Base-by-base conservation (phyloP, 2,329 filamentous ascomycete species). In the Aspergillus tanneri region DNA sequence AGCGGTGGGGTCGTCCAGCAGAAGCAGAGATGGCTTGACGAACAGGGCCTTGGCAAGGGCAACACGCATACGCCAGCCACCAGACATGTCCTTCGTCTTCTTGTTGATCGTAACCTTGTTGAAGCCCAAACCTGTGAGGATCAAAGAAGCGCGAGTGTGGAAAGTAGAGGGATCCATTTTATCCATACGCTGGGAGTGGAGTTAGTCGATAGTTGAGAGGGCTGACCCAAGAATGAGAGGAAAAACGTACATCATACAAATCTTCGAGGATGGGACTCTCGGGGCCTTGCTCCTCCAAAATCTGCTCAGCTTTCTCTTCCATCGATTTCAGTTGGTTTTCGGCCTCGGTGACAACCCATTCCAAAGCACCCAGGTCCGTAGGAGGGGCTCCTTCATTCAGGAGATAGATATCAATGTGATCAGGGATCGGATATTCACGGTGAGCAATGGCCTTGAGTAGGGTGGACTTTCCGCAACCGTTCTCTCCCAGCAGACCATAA, bases 31-130 rank as follows among this genome's bases (percentile, higher is more conserved):
- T 27, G 95, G 93, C 82, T 95, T 95, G 76, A 99, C 92, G 79
- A 99, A 99, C 44, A 99, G 86, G 49, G 93, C 93, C 81, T 97
- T 96, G 70, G 82, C 93, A 53, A 99, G 85, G 49, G 93, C 93
- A 50, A 99, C 93, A 82, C 95, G 90, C 93, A 99, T 99, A 80
- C 92, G 86, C 93, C 93, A 99, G 64, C 93, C 93, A 89, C 93
- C 93, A 59, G 93, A 99, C 95, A 99, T 99, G 73, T 99, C 95
- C 83, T 97, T 99, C 64, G 95, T 99, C 85, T 95, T 96, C 84
- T 99, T 99, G 74, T 95, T 79, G 69, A 99, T 97, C 47, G 95
- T 99, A 62, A 75, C 77, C 81, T 97, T 97, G 85, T 99, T 96
- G 84, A 99, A 99, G 59, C 93, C 93, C 50, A 99, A 87, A 90